phyloP scores from a whole-genome alignment of 352 stramenopile genomes.

The Aphanomyces astaci region DNA sequence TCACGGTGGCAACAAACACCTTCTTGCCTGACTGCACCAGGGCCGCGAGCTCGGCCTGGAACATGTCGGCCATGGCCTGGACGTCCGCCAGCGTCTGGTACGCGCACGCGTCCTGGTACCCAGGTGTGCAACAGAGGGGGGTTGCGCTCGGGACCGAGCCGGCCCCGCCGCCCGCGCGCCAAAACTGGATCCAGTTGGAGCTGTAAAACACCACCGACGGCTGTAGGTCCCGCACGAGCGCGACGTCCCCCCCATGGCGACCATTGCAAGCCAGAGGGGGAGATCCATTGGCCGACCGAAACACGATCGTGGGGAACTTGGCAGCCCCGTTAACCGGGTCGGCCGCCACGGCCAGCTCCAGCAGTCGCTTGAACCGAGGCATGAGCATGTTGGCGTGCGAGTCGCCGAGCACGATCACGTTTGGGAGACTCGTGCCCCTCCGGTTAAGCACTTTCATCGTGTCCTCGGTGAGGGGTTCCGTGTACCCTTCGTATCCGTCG shows the following conservation, averaged over 20 bases:
- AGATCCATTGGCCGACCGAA: background rate
- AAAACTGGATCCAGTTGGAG: slow-evolving; percentile 15
- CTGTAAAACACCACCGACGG: slow-evolving; percentile 18
- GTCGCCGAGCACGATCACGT: slow-evolving; percentile 16
- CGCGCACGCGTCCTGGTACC: slow-evolving; percentile 1
- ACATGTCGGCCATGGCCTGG: background rate
- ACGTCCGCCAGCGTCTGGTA: slow-evolving; percentile 15
- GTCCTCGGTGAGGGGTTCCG: background rate
- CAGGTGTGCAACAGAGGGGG: background rate
- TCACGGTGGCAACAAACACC: slow-evolving; percentile 21
- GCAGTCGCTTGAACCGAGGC: background rate
- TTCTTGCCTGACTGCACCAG: slow-evolving; percentile 5
- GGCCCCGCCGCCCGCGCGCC: too few species aligned
- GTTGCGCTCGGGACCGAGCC: background rate
- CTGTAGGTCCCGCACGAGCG: background rate
- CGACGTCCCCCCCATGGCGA: background rate
- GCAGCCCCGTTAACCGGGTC: background rate
- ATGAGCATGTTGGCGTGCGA: slow-evolving; percentile 15
- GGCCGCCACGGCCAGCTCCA: background rate
- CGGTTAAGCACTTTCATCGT: slow-evolving; percentile 2
- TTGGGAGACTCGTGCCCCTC: background rate
- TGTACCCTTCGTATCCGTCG: background rate
- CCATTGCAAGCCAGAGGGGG: background rate
- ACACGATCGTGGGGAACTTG: background rate
- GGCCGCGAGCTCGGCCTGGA: background rate